Conservation (phyloP, 306 rosid genomes). For the Urtica urens region DNA sequence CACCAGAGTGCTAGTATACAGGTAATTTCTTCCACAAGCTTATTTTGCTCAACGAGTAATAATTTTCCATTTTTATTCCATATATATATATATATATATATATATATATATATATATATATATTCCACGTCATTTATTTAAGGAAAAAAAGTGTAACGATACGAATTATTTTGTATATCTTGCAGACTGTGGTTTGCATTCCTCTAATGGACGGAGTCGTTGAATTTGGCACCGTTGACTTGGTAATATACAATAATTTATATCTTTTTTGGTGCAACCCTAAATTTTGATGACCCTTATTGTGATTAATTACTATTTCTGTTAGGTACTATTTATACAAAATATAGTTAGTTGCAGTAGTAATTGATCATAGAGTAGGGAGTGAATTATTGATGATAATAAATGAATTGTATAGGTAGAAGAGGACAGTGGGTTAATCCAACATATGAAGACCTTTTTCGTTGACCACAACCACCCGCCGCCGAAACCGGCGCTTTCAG, state of each 20-base stretch:
- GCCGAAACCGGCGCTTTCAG: constrained; percentile 76
- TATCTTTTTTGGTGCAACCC: too few species aligned
- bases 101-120: too few species aligned
- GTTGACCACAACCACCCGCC: constrained; percentile 31
- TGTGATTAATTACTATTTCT: too few species aligned
- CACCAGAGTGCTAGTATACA: constrained; percentile 78
- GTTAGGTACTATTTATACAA: background rate
- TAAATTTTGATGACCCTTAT: too few species aligned
- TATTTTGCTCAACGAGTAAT: background rate
- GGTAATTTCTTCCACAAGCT: constrained; percentile 35
- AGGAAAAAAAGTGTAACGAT: too few species aligned
- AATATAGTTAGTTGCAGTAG: background rate
- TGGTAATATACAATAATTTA: constrained; percentile 41
- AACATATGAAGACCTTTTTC: constrained; percentile 68
- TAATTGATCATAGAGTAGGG: background rate
- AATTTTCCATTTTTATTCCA: background rate
- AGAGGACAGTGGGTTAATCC: constrained; percentile 54
- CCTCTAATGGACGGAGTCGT: constrained; percentile 83
- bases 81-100: background rate
- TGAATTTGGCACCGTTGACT: constrained; percentile 74
- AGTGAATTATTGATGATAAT: background rate
- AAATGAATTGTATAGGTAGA: constrained; percentile 29
- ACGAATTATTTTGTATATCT: too few species aligned
- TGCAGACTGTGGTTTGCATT: constrained; percentile 88
- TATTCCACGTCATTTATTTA: too few species aligned